Percentiles rank a stretch among this genome's conserved stretches.
phyloP scores from a whole-genome alignment of 2,329 filamentous ascomycete genomes.

The Iodosphaeria phyllophila region DNA sequence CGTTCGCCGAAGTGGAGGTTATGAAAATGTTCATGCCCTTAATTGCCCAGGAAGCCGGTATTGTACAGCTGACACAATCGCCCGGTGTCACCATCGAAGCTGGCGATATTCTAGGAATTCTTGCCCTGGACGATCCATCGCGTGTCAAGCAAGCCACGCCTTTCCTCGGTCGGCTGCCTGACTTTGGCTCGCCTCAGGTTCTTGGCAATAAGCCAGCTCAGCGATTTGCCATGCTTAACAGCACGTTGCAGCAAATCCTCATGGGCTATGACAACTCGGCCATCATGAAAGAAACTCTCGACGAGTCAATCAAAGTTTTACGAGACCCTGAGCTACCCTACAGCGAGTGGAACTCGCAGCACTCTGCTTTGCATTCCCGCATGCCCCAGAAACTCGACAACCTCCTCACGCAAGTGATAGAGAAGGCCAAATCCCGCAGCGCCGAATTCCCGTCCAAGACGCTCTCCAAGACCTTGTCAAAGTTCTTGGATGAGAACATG shows the following conservation, averaged over 20 bases:
- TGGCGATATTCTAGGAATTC: conserved; percentile 94
- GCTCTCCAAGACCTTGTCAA: conserved; percentile 63
- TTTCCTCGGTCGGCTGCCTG: conserved; percentile 78
- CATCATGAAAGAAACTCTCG: conserved; percentile 75
- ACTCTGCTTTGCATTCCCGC: conserved; percentile 87
- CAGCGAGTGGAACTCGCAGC: conserved; percentile 90
- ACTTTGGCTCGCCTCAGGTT: conserved; percentile 70
- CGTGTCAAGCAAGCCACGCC: conserved; percentile 93
- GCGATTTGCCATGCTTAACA: conserved; percentile 59
- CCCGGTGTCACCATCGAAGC: conserved; percentile 94
- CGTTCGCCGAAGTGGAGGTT: conserved; percentile 94
- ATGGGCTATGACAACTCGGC: conserved; percentile 93
- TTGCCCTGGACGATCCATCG: conserved; percentile 84
- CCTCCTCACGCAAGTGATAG: conserved; percentile 68
- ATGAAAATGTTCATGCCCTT: conserved; percentile 99
- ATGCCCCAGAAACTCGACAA: conserved; percentile 90
- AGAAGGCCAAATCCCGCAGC: conserved; percentile 59
- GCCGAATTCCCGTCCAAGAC: conserved; percentile 85
- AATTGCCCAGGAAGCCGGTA: conserved; percentile 82
- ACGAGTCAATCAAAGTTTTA: conserved; percentile 78
- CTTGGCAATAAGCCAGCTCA: conserved; percentile 85
- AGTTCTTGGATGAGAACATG: conserved; percentile 79
- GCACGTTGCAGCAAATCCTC: conserved; percentile 72
- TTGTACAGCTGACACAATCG: conserved; percentile 97
- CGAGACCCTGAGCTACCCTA: conserved; percentile 82